phyloP scores from a whole-genome alignment of 257 asterid species.

The Capsicum baccatum region DNA sequence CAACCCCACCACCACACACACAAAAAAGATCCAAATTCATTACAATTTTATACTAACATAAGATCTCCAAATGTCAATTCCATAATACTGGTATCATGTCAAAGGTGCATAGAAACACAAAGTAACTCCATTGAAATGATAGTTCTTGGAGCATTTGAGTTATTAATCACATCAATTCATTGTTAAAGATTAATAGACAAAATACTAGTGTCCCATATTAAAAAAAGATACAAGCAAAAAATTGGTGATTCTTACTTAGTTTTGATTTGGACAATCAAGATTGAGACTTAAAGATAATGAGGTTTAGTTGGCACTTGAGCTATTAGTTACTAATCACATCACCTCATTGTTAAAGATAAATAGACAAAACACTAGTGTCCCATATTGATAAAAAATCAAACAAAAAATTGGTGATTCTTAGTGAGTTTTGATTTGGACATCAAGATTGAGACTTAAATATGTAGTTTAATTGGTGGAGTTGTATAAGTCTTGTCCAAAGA shows the following conservation, averaged over 20 bases:
- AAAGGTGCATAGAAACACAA: not conserved
- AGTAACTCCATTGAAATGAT: conserved; percentile 1
- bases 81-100: not conserved
- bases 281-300: not conserved
- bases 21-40: not conserved
- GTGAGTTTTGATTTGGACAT: not conserved
- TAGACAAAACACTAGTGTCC: not conserved
- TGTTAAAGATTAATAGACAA: conserved; percentile 2
- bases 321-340: not conserved
- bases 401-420: not conserved
- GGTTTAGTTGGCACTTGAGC: not conserved
- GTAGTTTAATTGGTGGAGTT: not conserved
- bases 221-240: not conserved
- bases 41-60: not conserved
- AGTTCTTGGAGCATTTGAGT: not conserved
- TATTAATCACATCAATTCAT: not conserved
- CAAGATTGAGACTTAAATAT: not conserved
- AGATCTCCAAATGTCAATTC: not conserved
- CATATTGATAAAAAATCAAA: not conserved
- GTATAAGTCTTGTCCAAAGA: not conserved
- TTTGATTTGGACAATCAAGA: not conserved
- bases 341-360: not conserved
- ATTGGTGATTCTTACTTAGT: not conserved
- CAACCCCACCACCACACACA: no score
- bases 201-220: not conserved